Evolutionary conservation across 139 green algal genomes (phyloP), one percentile per base, ranked within the genome.

Genomic region (Nannochloris sp.): DNA sequence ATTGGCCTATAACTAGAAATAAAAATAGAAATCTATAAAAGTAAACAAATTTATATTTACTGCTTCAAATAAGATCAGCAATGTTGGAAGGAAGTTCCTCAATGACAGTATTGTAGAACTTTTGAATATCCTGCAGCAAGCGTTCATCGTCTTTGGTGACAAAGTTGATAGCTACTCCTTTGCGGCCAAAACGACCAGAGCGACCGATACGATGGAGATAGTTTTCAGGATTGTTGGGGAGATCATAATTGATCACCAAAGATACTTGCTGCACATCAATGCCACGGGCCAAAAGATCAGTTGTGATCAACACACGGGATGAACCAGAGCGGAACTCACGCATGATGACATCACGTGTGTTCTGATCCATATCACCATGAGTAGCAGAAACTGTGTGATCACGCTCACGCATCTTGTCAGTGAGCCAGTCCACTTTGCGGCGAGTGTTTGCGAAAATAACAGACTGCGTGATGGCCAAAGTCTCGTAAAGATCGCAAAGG

Each of bases 121-220:
- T 79, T 89, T 99, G 93, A 72, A 99, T 96, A 81, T 99, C 93
- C 77, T 84, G 79, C 65, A 98, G 79, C 78, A 97, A 86, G 67
- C 86, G 82, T 85, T 96, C 87, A 68, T 98, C 93, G 15, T 98
- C 93, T 53, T 85, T 83, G 64, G 82, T 92, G 51, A 98, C 93
- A 70, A 99, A 99, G 89, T 99, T 99, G 88, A 99, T 99, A 68
- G 95, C 92, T 46, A 99, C 95, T 81, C 95, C 95, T 89, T 99
- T 99, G 59, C 93, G 89, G 6, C 93, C 94, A 58, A 91, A 96
- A 23, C 90, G 83, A 1, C 91, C 90, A 23, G 84, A 95, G 33
- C 94, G 86, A 24, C 95, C 95, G 70, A 99, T 99, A 68, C 94
- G 87, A 83, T 99, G 95, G 60, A 99, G 87, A 90, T 99, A 99